Evolutionary conservation across 129 eudicot species (phyloP).

Genomic region (Flaveria sonorensis): DNA sequence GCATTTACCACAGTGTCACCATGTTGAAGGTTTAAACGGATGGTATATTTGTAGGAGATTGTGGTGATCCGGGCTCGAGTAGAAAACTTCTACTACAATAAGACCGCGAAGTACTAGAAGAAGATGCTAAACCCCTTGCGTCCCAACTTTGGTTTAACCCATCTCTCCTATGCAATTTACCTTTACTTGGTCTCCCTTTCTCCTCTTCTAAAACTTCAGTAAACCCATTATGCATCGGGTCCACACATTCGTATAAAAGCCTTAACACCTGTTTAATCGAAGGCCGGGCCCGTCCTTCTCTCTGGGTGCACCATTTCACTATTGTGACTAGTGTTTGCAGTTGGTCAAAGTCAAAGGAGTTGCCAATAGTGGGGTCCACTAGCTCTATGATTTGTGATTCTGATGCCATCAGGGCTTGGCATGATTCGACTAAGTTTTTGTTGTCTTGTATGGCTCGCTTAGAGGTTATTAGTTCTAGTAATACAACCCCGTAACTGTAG

Average conservation of each 20-base stretch:
- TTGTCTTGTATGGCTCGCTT: constrained; percentile 76
- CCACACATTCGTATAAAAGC: constrained; percentile 82
- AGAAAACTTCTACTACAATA: constrained; percentile 87
- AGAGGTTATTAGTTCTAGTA: constrained; percentile 73
- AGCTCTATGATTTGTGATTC: constrained; percentile 64
- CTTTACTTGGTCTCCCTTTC: constrained; percentile 64
- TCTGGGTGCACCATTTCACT: constrained; percentile 79
- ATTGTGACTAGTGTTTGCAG: constrained; percentile 62
- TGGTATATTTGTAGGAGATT: constrained; percentile 62
- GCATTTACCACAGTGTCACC: too few relatives aligned
- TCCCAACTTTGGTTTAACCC: constrained; percentile 61
- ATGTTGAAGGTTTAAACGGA: constrained; percentile 16
- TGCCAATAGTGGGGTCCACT: constrained; percentile 65
- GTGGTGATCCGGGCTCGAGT: constrained; percentile 75
- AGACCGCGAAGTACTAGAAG: constrained; percentile 84
- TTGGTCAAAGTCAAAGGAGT: constrained; percentile 75
- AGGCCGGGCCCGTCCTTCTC: constrained; percentile 77
- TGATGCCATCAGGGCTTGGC: constrained; percentile 51
- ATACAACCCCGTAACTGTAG: constrained; percentile 91
- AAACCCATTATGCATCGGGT: constrained; percentile 81
- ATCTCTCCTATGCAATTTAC: constrained; percentile 54
- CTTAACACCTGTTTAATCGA: constrained; percentile 86
- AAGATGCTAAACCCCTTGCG: constrained; percentile 72
- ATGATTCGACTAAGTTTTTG: constrained; percentile 79
- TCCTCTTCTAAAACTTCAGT: constrained; percentile 78